Conservation (phyloP, 1,139 yeast species). For the Sugiyamaella paludigena region DNA sequence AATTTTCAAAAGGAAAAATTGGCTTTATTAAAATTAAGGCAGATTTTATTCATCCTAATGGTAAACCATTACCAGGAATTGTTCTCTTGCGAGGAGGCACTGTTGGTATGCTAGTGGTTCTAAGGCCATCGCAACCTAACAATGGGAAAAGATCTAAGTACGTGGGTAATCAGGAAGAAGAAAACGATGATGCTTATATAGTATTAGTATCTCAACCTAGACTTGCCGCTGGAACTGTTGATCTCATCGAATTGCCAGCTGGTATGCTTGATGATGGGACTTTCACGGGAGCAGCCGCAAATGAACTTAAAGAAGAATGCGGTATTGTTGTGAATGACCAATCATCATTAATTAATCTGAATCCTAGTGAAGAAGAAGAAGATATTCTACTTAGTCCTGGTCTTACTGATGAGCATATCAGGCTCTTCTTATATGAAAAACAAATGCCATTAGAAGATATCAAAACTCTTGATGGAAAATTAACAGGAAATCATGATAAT, state of each 20-base stretch:
- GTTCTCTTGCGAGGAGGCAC: constrained; percentile 29
- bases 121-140: constrained; percentile 3
- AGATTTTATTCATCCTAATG: constrained; percentile 24
- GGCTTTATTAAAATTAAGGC: constrained; percentile 30
- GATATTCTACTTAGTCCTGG: constrained; percentile 26
- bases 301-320: constrained; percentile 30
- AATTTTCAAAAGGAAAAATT: constrained; percentile 21
- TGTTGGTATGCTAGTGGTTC: constrained; percentile 28
- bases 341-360: constrained; percentile 20
- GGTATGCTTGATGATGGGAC: constrained; percentile 31
- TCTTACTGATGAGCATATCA: constrained; percentile 24
- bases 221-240: constrained; percentile 25
- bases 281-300: constrained; percentile 29
- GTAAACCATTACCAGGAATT: constrained; percentile 27
- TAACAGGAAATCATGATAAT: constrained; percentile 20
- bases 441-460: constrained; percentile 21
- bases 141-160: not conserved
- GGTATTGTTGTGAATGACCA: constrained; percentile 22
- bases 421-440: constrained; percentile 19
- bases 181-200: constrained; percentile 10
- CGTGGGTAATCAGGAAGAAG: constrained; percentile 4
- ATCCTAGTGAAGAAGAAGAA: constrained; percentile 6
- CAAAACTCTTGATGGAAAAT: constrained; percentile 21
- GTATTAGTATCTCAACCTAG: constrained; percentile 29
- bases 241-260: constrained; percentile 29